phyloP scores from a whole-genome alignment of 148 eudicot species.

The Vaccinium darrowii region DNA sequence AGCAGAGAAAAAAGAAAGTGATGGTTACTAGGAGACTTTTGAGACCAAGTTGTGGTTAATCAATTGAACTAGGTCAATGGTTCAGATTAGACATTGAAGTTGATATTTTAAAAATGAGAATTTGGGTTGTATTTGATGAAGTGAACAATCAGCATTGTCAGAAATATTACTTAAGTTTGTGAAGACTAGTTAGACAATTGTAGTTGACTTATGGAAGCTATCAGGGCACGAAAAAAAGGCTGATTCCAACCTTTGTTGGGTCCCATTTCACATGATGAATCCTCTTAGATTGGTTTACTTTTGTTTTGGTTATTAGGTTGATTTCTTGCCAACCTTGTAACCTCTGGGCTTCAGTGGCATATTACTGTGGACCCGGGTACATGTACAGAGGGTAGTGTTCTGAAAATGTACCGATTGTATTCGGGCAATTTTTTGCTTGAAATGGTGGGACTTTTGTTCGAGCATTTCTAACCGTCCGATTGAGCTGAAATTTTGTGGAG shows the following conservation, averaged over 20 bases:
- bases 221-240: neutral
- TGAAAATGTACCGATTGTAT: too few relatives aligned
- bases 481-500: too few relatives aligned
- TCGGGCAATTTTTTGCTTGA: too few relatives aligned
- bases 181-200: neutral
- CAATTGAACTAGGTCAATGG: constrained; percentile 14
- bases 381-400: too few relatives aligned
- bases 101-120: constrained; percentile 1
- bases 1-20: neutral
- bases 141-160: neutral
- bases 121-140: constrained; percentile 13
- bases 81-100: constrained; percentile 15
- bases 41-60: constrained; percentile 15
- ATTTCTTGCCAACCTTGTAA: too few relatives aligned
- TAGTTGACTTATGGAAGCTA: neutral
- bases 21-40: constrained; percentile 11
- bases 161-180: neutral
- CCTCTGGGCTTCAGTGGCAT: too few relatives aligned
- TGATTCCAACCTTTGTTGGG: neutral
- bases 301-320: too few relatives aligned
- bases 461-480: too few relatives aligned
- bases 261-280: neutral
- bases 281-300: too few relatives aligned
- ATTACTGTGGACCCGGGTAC: too few relatives aligned
- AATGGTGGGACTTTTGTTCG: too few relatives aligned